phyloP scores from a whole-genome alignment of 2,329 filamentous ascomycete species.

The Arthrinium phaeospermum region DNA sequence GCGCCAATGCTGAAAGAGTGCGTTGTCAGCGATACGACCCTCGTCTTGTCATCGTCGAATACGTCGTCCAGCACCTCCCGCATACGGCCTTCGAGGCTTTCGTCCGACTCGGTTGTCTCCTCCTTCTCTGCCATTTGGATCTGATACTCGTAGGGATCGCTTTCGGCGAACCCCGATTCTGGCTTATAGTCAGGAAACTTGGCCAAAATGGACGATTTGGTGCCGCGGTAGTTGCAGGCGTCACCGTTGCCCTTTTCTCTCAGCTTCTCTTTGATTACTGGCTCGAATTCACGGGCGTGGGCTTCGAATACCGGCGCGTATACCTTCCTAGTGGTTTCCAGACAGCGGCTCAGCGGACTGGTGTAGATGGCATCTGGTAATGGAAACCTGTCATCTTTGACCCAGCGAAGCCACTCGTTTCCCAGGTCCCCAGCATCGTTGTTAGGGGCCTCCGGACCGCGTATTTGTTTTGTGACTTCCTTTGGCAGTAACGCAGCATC shows the following conservation, averaged over 20 bases:
- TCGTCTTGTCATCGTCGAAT: not conserved
- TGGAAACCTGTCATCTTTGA: slow-evolving; percentile 19
- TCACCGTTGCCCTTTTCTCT: slow-evolving; percentile 28
- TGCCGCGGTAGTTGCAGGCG: slow-evolving; percentile 27
- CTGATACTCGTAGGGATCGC: not conserved
- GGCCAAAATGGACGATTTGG: not conserved
- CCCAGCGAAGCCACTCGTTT: slow-evolving; percentile 17
- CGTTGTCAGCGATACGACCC: not conserved
- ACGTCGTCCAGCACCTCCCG: not conserved
- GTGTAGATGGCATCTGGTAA: slow-evolving; percentile 25
- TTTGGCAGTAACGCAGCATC: slow-evolving; percentile 26
- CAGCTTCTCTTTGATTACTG: slow-evolving; percentile 27
- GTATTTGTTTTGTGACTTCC: slow-evolving; percentile 2
- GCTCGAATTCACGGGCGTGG: not conserved
- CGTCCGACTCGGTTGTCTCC: not conserved
- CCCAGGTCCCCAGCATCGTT: slow-evolving; percentile 17
- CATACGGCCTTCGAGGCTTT: not conserved
- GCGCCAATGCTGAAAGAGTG: not conserved
- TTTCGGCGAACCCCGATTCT: not conserved
- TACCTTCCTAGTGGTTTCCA: slow-evolving; percentile 25
- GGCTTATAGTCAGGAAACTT: not conserved
- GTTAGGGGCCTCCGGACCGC: not conserved
- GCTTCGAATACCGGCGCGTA: not conserved
- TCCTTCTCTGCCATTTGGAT: not conserved
- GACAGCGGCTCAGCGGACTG: slow-evolving; percentile 25